Evolutionary conservation across 139 green algal genomes (phyloP).

Genomic region (Spirogloea muscicola): DNA sequence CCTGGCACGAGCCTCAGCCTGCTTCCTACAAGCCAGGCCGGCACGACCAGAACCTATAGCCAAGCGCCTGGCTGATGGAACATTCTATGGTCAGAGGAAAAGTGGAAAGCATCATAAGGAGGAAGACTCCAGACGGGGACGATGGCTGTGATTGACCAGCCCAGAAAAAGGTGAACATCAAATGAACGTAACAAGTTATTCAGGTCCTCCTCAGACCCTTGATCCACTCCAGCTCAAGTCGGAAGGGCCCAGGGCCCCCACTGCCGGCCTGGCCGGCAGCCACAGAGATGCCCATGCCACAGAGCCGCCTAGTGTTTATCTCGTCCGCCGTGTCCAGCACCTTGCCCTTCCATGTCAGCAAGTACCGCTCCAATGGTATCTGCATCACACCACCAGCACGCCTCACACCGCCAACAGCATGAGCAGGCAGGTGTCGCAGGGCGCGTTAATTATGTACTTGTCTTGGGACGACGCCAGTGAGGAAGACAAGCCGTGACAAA

Average conservation of each 20-base stretch:
- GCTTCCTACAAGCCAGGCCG: too few species aligned
- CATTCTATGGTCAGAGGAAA: too few species aligned
- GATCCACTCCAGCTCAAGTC: conserved; percentile 37
- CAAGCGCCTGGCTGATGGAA: too few species aligned
- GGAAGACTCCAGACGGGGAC: too few species aligned
- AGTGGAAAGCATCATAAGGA: too few species aligned
- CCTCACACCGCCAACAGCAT: neutral
- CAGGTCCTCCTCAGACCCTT: conserved; percentile 36
- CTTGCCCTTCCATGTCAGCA: conserved; percentile 34
- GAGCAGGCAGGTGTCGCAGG: neutral
- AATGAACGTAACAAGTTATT: too few species aligned
- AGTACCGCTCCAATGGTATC: conserved; percentile 24
- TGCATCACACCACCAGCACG: conserved; percentile 1
- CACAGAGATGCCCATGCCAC: conserved; percentile 35
- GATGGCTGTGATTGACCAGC: too few species aligned
- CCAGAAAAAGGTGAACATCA: too few species aligned
- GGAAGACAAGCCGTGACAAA: neutral
- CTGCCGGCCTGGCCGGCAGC: neutral
- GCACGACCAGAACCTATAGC: too few species aligned
- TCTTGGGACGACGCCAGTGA: neutral
- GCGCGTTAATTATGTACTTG: neutral
- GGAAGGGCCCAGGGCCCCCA: conserved; percentile 25
- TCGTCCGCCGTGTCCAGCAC: conserved; percentile 7
- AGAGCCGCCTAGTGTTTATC: conserved; percentile 11
- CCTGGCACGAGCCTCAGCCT: too few species aligned